Conservation (phyloP, 345 rosid genomes). For the Pistacia vera region DNA sequence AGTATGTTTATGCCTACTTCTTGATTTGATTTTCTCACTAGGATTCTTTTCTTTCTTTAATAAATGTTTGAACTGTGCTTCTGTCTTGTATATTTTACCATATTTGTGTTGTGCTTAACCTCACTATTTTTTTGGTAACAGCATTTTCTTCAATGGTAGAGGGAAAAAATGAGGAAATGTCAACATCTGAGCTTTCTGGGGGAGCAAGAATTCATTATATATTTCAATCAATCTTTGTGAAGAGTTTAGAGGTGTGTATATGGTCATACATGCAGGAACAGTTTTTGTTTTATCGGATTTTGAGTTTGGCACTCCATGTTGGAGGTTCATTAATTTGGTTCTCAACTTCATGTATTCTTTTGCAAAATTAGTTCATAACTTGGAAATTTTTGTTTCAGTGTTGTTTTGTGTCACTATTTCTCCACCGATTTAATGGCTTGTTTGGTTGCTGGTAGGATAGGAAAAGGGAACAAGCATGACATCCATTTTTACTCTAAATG, state of each 20-base stretch:
- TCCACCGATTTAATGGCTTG: neutral
- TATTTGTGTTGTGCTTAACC: neutral
- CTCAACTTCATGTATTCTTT: neutral
- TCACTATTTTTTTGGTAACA: constrained; percentile 39
- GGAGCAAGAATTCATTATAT: constrained; percentile 94
- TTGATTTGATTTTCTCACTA: constrained; percentile 4
- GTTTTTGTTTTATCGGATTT: neutral
- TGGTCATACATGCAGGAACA: neutral
- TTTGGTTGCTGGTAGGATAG: neutral
- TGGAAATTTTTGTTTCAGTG: neutral
- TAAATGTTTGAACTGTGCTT: constrained; percentile 8
- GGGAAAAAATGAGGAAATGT: constrained; percentile 94
- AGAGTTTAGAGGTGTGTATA: constrained; percentile 78
- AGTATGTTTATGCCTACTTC: neutral
- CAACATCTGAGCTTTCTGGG: constrained; percentile 87
- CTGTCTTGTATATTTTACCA: neutral
- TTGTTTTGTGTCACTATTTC: neutral
- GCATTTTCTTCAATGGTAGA: constrained; percentile 88
- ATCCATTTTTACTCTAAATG: neutral
- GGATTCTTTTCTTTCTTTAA: neutral
- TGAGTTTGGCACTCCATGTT: neutral
- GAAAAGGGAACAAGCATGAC: neutral
- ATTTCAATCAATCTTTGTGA: constrained; percentile 88
- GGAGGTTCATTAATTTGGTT: neutral
- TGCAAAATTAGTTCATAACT: neutral